These are phyloP conservation scores for Fraxinus greggii DNA, from an alignment of 305 asterid genomes.

Conservation along the genomic window DNA sequence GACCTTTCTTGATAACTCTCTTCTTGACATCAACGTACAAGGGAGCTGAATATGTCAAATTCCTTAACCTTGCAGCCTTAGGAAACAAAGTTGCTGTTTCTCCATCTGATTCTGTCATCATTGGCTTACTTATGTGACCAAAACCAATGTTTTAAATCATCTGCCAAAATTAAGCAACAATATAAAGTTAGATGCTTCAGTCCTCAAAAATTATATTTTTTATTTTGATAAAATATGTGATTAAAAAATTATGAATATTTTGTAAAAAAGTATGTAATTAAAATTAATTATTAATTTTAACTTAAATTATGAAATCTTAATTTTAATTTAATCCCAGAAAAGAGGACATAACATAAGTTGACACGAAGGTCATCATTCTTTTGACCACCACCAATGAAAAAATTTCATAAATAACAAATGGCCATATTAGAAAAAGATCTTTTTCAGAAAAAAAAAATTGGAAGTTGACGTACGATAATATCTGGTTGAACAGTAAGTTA, in stretches of 20 bases:
- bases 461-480: neutral
- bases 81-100: slow-evolving; percentile 97
- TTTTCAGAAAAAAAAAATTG: too few species aligned
- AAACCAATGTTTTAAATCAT: slow-evolving; percentile 83
- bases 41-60: slow-evolving; percentile 97
- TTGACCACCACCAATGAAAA: too few species aligned
- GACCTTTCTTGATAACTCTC: slow-evolving; percentile 88
- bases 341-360: too few species aligned
- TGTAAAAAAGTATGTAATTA: too few species aligned
- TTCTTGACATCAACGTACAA: slow-evolving; percentile 86
- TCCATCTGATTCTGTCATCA: slow-evolving; percentile 99
- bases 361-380: too few species aligned
- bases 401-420: too few species aligned
- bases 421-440: too few species aligned
- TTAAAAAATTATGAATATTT: too few species aligned
- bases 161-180: slow-evolving; percentile 42
- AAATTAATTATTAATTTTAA: too few species aligned
- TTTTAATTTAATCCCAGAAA: too few species aligned
- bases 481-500: neutral
- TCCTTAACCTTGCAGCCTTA: slow-evolving; percentile 96
- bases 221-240: too few species aligned
- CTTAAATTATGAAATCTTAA: too few species aligned
- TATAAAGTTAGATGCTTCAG: slow-evolving; percentile 16
- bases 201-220: neutral
- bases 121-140: slow-evolving; percentile 95